A percentile compares a stretch with the other conserved stretches of the same genome.
These are phyloP conservation scores for Hippophae rhamnoides DNA, from an alignment of 306 rosid genomes.

Conservation along the genomic window DNA sequence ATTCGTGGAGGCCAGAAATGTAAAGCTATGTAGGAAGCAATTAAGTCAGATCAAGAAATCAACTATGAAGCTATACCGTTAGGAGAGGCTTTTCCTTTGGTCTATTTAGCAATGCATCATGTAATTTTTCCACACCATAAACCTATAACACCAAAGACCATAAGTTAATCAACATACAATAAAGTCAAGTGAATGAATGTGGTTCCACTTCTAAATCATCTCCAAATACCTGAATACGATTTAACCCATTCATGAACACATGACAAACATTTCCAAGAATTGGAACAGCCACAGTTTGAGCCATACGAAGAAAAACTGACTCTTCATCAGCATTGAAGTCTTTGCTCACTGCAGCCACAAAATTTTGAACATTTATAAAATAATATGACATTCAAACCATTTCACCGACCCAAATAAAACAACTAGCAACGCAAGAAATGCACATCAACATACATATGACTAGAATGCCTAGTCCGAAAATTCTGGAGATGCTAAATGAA, in stretches of 20 bases:
- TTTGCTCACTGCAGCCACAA: constrained; percentile 43
- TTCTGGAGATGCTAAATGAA: too few species aligned
- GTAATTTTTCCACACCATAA: constrained; percentile 74
- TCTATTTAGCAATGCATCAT: constrained; percentile 59
- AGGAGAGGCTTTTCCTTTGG: constrained; percentile 78
- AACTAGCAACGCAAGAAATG: too few species aligned
- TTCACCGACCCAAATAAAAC: too few species aligned
- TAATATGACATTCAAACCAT: neutral
- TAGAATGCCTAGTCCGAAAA: too few species aligned
- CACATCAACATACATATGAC: too few species aligned
- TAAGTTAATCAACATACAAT: constrained; percentile 9
- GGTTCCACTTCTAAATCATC: neutral
- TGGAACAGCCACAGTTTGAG: constrained; percentile 93
- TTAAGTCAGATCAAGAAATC: neutral
- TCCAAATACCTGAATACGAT: constrained; percentile 59
- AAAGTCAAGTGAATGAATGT: too few species aligned
- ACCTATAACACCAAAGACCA: constrained; percentile 39
- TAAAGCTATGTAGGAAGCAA: neutral
- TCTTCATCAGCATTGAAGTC: constrained; percentile 72
- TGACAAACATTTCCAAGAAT: constrained; percentile 85
- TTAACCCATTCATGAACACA: constrained; percentile 87
- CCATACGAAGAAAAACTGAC: constrained; percentile 63
- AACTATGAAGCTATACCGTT: constrained; percentile 35
- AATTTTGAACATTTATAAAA: neutral
- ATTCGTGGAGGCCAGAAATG: neutral